These are phyloP conservation scores for Madurella mycetomatis DNA, from an alignment of 2,329 filamentous ascomycete genomes.

Conservation along the genomic window DNA sequence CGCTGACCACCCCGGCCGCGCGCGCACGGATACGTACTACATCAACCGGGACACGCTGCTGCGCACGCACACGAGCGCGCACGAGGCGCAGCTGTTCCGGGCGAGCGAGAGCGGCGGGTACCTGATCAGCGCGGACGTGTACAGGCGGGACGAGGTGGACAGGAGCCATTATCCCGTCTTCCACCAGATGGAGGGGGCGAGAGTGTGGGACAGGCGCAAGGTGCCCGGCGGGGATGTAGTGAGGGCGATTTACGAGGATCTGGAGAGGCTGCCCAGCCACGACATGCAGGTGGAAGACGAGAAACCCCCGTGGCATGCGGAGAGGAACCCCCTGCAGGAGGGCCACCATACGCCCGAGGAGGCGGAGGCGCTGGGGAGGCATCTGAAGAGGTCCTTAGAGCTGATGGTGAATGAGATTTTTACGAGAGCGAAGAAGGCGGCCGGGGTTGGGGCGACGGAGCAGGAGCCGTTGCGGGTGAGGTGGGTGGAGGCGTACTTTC, in stretches of 20 bases:
- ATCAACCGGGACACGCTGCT: constrained; percentile 79
- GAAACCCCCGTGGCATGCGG: constrained; percentile 70
- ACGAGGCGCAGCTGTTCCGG: constrained; percentile 79
- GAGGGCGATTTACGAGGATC: constrained; percentile 63
- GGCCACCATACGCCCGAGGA: constrained; percentile 68
- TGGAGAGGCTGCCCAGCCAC: constrained; percentile 68
- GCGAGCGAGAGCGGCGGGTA: constrained; percentile 71
- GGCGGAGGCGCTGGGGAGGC: constrained; percentile 74
- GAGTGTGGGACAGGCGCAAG: constrained; percentile 73
- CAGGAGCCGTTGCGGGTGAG: constrained; percentile 77
- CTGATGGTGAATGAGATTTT: constrained; percentile 88
- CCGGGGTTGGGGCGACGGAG: constrained; percentile 40
- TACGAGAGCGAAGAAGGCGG: constrained; percentile 66
- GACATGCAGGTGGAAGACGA: constrained; percentile 75
- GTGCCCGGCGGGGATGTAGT: constrained; percentile 56
- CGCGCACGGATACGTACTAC: constrained; percentile 91
- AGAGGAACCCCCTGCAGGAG: constrained; percentile 78
- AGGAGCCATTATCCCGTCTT: constrained; percentile 94
- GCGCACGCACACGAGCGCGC: constrained; percentile 90
- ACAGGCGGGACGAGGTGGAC: constrained; percentile 91
- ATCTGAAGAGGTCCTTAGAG: constrained; percentile 86
- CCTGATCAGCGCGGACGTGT: constrained; percentile 90
- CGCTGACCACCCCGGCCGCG: constrained; percentile 79
- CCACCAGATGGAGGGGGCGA: constrained; percentile 96
- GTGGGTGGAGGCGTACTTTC: constrained; percentile 97